A percentile compares a stretch with the other conserved stretches of the same genome.
Conservation (phyloP, 257 asterid species). For the Anisodus tanguticus region DNA sequence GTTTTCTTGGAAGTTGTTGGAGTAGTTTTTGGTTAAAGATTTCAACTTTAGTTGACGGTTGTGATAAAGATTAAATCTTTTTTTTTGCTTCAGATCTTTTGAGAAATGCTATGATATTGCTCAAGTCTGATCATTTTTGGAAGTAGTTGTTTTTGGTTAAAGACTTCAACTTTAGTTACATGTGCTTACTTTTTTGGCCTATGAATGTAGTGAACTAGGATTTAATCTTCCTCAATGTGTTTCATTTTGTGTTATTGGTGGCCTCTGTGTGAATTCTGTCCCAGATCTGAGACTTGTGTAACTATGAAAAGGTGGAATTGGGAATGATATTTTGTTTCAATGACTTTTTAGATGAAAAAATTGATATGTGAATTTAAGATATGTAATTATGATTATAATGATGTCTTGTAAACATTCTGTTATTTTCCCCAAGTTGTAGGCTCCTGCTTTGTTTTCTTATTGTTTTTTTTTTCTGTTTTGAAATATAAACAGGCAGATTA, state of each 20-base stretch:
- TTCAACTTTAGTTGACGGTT: neutral
- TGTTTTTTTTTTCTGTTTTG: neutral
- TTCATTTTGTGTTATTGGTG: too few species aligned
- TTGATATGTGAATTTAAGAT: neutral
- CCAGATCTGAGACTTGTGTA: conserved; percentile 40
- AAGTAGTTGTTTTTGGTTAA: neutral
- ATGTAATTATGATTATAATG: neutral
- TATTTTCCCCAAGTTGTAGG: neutral
- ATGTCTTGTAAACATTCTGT: neutral
- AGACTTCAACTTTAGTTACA: neutral
- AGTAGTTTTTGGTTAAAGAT: neutral
- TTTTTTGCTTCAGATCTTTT: neutral
- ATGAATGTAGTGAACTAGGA: conserved; percentile 32
- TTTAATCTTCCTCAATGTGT: neutral
- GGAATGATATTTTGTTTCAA: neutral
- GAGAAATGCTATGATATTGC: neutral
- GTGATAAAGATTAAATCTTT: too few species aligned
- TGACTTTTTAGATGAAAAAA: conserved; percentile 14
- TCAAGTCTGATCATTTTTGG: conserved; percentile 30
- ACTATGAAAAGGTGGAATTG: conserved; percentile 7
- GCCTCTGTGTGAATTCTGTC: neutral
- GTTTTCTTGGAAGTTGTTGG: neutral
- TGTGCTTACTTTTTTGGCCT: conserved; percentile 2
- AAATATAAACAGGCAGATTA: neutral
- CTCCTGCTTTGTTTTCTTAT: neutral